A percentile compares a stretch with the other conserved stretches of the same genome.
phyloP scores from a whole-genome alignment of 1,139 yeast species.

The Taphrina deformans region DNA sequence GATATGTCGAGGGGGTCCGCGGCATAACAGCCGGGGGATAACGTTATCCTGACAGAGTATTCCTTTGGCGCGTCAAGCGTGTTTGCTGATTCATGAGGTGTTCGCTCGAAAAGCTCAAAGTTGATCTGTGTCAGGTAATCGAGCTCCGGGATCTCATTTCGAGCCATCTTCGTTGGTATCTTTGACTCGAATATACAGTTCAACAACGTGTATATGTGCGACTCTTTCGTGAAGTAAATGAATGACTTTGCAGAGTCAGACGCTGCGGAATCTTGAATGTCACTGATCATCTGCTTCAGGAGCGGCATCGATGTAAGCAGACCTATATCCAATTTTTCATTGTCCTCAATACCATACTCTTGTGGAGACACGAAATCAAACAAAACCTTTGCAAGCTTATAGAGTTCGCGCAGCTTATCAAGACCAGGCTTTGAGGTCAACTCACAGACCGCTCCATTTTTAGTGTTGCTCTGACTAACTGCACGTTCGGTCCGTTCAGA shows the following conservation, averaged over 20 bases:
- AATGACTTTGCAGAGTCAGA: constrained; percentile 79
- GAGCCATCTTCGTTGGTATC: constrained; percentile 86
- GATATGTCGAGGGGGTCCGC: constrained; percentile 97
- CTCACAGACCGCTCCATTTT: constrained; percentile 12
- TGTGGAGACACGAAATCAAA: constrained; percentile 98
- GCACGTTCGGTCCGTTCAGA: constrained; percentile 7
- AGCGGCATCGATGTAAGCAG: constrained; percentile 89
- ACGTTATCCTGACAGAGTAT: constrained; percentile 80
- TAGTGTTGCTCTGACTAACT: constrained; percentile 4
- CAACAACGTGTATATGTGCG: constrained; percentile 89
- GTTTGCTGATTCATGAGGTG: constrained; percentile 45
- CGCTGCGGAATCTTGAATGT: constrained; percentile 74
- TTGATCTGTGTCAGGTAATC: constrained; percentile 94
- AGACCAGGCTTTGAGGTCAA: constrained; percentile 32
- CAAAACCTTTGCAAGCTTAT: constrained; percentile 83
- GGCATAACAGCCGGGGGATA: constrained; percentile 97
- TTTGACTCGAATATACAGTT: constrained; percentile 93
- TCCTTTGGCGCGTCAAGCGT: constrained; percentile 64
- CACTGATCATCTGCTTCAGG: constrained; percentile 81
- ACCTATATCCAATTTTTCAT: constrained; percentile 94
- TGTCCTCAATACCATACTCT: constrained; percentile 95
- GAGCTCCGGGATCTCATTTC: constrained; percentile 93
- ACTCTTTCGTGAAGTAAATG: constrained; percentile 92
- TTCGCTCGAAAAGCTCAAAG: constrained; percentile 78
- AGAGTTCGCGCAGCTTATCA: constrained; percentile 68